Evolutionary conservation across 192 early-diverging fungal genomes (phyloP), one percentile per base, ranked within the genome.

Genomic region (Chytriomyces sp.): DNA sequence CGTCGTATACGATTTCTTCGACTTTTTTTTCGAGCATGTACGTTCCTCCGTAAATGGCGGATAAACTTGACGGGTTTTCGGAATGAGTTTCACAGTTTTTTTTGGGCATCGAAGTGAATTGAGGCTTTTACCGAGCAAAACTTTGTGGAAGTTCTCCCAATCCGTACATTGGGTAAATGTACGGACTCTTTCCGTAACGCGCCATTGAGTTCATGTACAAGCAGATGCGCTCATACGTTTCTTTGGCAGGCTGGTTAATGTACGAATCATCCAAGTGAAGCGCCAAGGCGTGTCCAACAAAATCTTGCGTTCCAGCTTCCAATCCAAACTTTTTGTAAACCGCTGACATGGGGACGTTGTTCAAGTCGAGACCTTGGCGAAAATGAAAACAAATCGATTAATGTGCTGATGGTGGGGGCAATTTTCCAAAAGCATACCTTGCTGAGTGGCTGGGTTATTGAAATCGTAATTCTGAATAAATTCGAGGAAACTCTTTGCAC

Each of bases 31-130:
- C 91, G 46, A 99, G 88, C 98, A 99, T 99, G 86, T 98, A 99
- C n/a, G 98, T 99, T 77, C 97, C 98, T 18, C 97, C 96, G 78
- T 98, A 99, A 71, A 99, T 94, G 49, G 98, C 98, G 82, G 92
- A 94, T 78, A 99, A 84, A 65, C 95, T 94, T 75, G 85, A 68
- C 35, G 92, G 86, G 77, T 97, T 94, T 47, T 90, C 87, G 62
- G 92, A 91, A 67, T 89, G 88, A 88, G 95, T 23, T 35, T 50
- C 28, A 13, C 13, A 99, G 68, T 35, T 7, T 43, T 76, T 26
- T 6, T 8, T 18, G 23, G 4, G 66, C 43, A 10, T 35, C 10
- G 10, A 11, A n/a, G 16, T 13, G 47, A 16, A 72, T 11, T n/a
- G 59, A 50, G 78, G 20, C 3, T 45, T 69, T 28, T 65, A 84